Evolutionary conservation across 2,329 filamentous ascomycete genomes (phyloP).

Genomic region (Aureobasidium leucospermi): DNA sequence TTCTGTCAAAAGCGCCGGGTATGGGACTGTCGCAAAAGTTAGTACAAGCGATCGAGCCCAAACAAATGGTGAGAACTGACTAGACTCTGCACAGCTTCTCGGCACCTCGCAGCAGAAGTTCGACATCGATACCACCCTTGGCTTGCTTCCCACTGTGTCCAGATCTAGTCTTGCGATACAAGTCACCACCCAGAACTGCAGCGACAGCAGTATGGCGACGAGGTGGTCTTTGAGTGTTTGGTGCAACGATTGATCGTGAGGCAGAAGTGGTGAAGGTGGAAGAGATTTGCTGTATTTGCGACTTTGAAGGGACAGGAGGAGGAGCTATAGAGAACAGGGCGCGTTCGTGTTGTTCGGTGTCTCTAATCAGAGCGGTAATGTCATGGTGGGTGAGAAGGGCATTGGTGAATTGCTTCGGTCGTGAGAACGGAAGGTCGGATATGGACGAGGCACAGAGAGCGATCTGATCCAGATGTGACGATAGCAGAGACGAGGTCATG

Average conservation of each 20-base stretch:
- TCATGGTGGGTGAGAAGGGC: slow-evolving; percentile 81
- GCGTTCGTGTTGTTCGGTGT: slow-evolving; percentile 89
- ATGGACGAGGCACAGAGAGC: slow-evolving; percentile 42
- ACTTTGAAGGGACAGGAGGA: slow-evolving; percentile 44
- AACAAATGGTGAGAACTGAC: slow-evolving; percentile 34
- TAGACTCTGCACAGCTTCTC: slow-evolving; percentile 89
- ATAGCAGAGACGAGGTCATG: slow-evolving; percentile 31
- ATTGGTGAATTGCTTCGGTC: slow-evolving; percentile 92
- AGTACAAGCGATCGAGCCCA: neutral
- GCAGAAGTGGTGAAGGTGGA: slow-evolving; percentile 29
- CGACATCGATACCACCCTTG: slow-evolving; percentile 74
- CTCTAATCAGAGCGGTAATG: slow-evolving; percentile 88
- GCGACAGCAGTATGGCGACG: slow-evolving; percentile 77
- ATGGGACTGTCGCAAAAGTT: slow-evolving; percentile 48
- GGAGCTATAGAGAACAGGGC: slow-evolving; percentile 89
- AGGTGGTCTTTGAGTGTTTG: slow-evolving; percentile 39
- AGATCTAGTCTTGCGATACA: slow-evolving; percentile 70
- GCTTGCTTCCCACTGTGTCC: slow-evolving; percentile 33
- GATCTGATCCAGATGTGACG: slow-evolving; percentile 45
- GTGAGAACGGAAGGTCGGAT: slow-evolving; percentile 57
- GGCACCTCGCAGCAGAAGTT: slow-evolving; percentile 74
- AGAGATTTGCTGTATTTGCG: slow-evolving; percentile 19
- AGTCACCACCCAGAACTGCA: slow-evolving; percentile 76
- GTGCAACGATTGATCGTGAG: slow-evolving; percentile 34
- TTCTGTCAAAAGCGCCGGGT: slow-evolving; percentile 68